Evolutionary conservation across 2,329 filamentous ascomycete species (phyloP), one percentile per base, ranked within the genome.

Genomic region (Penicillium sp.): DNA sequence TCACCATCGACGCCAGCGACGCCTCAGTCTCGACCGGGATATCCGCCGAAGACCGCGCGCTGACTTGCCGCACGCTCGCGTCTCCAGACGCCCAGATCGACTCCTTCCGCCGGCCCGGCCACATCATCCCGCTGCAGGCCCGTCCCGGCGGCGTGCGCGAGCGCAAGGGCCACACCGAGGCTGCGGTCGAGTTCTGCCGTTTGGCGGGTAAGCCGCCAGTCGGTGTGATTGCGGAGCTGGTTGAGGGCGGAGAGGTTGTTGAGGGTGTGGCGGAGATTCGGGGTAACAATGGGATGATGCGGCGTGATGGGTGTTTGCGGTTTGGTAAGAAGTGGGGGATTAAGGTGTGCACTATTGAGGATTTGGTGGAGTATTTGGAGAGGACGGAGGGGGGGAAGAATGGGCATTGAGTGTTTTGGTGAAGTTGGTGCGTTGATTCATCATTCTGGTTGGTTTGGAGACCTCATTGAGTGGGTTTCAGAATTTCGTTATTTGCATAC

Each of bases 301-400:
- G 92, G 66, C 87, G 92, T 63, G 92, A 96, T 79, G 90, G 86
- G 39, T 97, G 93, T 78, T 81, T 99, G 71, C 85, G 82, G 52
- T 99, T 99, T 83, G 95, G 92, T 31, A 87, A 87, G 77, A 87
- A 84, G 77, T 98, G 90, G 87, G 92, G 92, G 4, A 81, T 99
- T 67, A 95, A 90, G 81, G 92, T 96, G 59, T 96, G 93, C 78
- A 98, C 95, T 33, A 98, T 99, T 78, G 92, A 94, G 73, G 92
- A 94, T 77, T 77, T 99, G 78, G 89, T 94, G 31, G 82, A 81
- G 58, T 90, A 96, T 74, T 79, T 96, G 59, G 89, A 95, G 76
- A 88, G 87, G 81, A 87, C 82, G 40, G 88, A 93, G 78, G 88
- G 87, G 49, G 41, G 67, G 49, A 35, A 58, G 22, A 78, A 78